A percentile compares a stretch with the other conserved stretches of the same genome.
phyloP scores from a whole-genome alignment of 257 asterid species.

The Nicotiana sylvestris region DNA sequence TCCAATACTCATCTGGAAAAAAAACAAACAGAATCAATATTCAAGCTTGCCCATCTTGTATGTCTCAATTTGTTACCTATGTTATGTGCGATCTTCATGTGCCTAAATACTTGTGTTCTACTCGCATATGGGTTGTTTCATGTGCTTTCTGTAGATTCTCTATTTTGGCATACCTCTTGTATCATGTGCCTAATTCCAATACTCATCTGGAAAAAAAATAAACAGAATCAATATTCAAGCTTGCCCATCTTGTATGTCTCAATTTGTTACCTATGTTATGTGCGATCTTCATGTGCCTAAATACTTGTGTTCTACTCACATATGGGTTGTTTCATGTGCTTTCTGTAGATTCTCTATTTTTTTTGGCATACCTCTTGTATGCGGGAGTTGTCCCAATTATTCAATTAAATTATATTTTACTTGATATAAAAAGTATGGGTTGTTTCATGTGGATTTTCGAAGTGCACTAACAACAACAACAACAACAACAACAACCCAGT shows the following conservation, averaged over 20 bases:
- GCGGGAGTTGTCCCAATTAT: too few relatives aligned
- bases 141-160: neutral
- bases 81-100: neutral
- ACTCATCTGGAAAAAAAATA: too few relatives aligned
- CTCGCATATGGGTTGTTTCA: neutral
- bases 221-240: neutral
- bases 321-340: neutral
- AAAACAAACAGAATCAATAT: too few relatives aligned
- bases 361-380: too few relatives aligned
- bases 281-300: neutral
- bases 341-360: too few relatives aligned
- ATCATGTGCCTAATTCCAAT: neutral
- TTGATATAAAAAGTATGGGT: neutral
- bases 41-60: neutral
- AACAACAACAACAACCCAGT: too few relatives aligned
- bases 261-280: neutral
- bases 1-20: neutral
- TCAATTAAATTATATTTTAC: too few relatives aligned
- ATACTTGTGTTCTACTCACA: neutral
- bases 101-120: neutral
- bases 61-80: neutral
- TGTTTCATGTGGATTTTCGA: slow-evolving; percentile 4
- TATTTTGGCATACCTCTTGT: too few relatives aligned
- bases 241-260: neutral
- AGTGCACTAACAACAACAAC: neutral